Conservation (phyloP, 129 eudicot genomes). For the Centrapalus pauciflorus region DNA sequence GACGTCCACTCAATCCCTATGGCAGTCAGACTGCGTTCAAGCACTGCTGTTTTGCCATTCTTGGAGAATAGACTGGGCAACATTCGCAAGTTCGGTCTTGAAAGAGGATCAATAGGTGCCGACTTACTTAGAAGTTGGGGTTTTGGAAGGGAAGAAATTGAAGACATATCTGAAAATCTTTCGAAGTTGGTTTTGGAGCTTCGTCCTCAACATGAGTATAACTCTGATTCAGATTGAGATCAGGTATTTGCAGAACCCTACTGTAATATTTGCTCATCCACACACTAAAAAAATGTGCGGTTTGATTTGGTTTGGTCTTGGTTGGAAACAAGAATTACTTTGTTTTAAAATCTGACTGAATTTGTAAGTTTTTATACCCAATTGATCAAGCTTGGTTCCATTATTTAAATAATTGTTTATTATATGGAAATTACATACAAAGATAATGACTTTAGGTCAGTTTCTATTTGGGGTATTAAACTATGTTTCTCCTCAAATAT, state of each 20-base stretch:
- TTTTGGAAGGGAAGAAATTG: constrained; percentile 77
- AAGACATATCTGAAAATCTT: constrained; percentile 73
- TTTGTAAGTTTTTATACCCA: no score
- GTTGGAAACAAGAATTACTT: no score
- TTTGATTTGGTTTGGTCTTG: no score
- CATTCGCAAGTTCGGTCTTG: constrained; percentile 65
- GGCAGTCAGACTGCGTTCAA: constrained; percentile 86
- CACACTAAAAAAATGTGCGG: no score
- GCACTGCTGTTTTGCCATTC: constrained; percentile 69
- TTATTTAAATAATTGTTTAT: no score
- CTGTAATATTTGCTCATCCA: no score
- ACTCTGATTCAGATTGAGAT: constrained; percentile 70
- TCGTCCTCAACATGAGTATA: constrained; percentile 37
- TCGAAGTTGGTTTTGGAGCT: constrained; percentile 59
- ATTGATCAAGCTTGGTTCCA: no score
- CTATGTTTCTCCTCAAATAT: no score
- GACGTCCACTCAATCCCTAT: constrained; percentile 82
- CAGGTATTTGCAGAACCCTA: neutral
- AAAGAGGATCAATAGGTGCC: constrained; percentile 65
- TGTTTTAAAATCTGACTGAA: no score
- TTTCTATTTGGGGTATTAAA: no score
- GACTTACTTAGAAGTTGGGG: constrained; percentile 74
- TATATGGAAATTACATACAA: no score
- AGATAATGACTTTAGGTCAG: no score
- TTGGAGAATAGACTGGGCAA: constrained; percentile 58